phyloP scores from a whole-genome alignment of 768 basidiomycete genomes.

The Mycena galopus region DNA sequence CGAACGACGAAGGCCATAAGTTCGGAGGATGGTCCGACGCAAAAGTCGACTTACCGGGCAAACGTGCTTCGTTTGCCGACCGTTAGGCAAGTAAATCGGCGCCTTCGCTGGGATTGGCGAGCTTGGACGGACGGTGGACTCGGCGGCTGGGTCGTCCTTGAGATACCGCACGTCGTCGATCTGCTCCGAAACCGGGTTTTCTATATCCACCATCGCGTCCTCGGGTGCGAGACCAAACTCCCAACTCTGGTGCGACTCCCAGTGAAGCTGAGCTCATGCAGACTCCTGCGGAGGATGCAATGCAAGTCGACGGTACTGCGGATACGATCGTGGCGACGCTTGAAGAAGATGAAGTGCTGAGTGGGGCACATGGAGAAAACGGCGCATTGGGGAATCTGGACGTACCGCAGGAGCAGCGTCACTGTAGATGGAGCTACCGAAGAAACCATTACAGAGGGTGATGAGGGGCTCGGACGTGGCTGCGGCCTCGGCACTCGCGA shows the following conservation, averaged over 20 bases:
- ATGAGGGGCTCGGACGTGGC: background rate
- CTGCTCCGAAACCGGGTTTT: background rate
- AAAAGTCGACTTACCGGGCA: constrained; percentile 12
- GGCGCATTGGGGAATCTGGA: no score
- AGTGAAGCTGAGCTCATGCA: no score
- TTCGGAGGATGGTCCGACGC: no score
- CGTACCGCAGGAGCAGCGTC: background rate
- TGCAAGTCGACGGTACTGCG: no score
- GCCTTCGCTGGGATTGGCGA: background rate
- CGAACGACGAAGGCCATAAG: background rate
- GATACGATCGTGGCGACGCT: no score
- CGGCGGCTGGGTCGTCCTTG: background rate
- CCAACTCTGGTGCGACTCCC: no score
- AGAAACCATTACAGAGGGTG: background rate
- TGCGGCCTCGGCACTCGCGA: background rate
- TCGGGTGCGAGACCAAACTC: background rate
- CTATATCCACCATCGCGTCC: background rate
- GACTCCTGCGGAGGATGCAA: no score
- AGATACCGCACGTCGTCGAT: background rate
- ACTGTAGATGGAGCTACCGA: background rate
- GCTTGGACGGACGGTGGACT: background rate
- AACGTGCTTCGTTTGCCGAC: background rate
- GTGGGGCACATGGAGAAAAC: no score
- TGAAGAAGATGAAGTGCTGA: no score
- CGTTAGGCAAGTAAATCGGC: background rate